phyloP scores from a whole-genome alignment of 768 basidiomycete species.

The Kwoniella sp. region DNA sequence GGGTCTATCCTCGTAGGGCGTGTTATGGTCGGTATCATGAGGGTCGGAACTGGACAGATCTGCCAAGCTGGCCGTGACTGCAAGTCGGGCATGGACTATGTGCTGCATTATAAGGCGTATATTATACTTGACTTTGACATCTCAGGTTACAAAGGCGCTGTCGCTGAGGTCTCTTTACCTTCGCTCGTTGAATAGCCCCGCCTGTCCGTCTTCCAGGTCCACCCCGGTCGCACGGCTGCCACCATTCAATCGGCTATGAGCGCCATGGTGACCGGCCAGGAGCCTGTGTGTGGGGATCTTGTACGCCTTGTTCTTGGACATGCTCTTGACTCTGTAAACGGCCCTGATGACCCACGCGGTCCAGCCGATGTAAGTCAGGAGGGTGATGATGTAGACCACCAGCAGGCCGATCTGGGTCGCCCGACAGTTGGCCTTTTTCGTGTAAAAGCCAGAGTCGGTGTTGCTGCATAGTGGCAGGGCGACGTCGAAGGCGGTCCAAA shows the following conservation, averaged over 20 bases:
- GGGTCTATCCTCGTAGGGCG: not conserved
- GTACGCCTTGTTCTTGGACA: not conserved
- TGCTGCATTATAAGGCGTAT: not conserved
- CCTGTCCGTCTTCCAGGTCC: too few relatives aligned
- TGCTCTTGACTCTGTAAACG: not conserved
- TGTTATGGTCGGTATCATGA: too few relatives aligned
- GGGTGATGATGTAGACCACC: not conserved
- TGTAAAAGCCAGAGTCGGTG: constrained; percentile 5
- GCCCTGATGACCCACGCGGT: constrained; percentile 1
- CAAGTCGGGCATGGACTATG: not conserved
- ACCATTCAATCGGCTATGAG: too few relatives aligned
- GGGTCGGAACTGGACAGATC: too few relatives aligned
- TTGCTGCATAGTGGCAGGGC: constrained; percentile 3
- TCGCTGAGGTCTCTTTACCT: too few relatives aligned
- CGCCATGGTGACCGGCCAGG: too few relatives aligned
- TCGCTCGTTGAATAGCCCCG: too few relatives aligned
- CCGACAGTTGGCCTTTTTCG: not conserved
- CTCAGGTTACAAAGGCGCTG: too few relatives aligned
- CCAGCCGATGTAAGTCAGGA: constrained; percentile 2
- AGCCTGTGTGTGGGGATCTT: constrained; percentile 2
- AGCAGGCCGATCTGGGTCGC: not conserved
- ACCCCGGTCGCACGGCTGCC: too few relatives aligned
- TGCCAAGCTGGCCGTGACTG: too few relatives aligned
- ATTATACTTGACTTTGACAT: not conserved
- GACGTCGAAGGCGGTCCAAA: not conserved